These are phyloP conservation scores for Cicer chorassanicum DNA, from an alignment of 306 rosid species.

Conservation along the genomic window DNA sequence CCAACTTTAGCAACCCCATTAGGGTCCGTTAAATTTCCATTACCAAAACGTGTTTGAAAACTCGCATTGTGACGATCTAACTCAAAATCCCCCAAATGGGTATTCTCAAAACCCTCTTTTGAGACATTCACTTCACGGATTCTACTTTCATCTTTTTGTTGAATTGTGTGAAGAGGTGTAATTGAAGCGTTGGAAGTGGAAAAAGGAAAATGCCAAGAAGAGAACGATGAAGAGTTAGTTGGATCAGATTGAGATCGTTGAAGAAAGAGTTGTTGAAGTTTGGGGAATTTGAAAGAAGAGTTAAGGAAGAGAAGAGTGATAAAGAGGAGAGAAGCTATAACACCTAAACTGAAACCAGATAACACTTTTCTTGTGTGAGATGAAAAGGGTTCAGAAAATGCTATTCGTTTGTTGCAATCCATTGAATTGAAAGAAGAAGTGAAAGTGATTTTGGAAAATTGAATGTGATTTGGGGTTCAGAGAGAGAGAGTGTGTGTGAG, in stretches of 20 bases:
- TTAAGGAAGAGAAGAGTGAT: conserved; percentile 53
- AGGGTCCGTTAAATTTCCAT: conserved; percentile 3
- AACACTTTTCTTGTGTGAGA: conserved; percentile 62
- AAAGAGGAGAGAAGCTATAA: conserved; percentile 60
- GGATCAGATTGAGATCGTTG: conserved; percentile 48
- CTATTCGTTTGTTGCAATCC: conserved; percentile 58
- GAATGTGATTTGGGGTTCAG: not conserved
- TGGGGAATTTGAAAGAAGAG: conserved; percentile 47
- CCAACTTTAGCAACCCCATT: conserved; percentile 39
- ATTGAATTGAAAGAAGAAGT: conserved; percentile 40
- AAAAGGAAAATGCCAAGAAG: conserved; percentile 52
- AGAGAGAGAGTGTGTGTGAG: not conserved
- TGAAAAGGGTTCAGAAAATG: conserved; percentile 55
- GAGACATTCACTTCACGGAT: conserved; percentile 41
- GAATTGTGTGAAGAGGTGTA: conserved; percentile 11
- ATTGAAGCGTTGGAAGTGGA: conserved; percentile 35
- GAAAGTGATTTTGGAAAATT: not conserved
- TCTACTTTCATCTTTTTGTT: conserved; percentile 26
- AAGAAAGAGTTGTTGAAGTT: conserved; percentile 45
- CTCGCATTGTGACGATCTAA: conserved; percentile 46
- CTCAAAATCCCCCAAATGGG: conserved; percentile 41
- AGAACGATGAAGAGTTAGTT: conserved; percentile 46
- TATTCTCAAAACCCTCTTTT: conserved; percentile 29
- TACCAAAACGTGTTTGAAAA: not conserved
- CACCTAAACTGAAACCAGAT: conserved; percentile 76